Percentiles rank a stretch among this genome's conserved stretches.
Evolutionary conservation across 495 filamentous ascomycete genomes (phyloP).

Genomic region (Baudoinia panamericana): DNA sequence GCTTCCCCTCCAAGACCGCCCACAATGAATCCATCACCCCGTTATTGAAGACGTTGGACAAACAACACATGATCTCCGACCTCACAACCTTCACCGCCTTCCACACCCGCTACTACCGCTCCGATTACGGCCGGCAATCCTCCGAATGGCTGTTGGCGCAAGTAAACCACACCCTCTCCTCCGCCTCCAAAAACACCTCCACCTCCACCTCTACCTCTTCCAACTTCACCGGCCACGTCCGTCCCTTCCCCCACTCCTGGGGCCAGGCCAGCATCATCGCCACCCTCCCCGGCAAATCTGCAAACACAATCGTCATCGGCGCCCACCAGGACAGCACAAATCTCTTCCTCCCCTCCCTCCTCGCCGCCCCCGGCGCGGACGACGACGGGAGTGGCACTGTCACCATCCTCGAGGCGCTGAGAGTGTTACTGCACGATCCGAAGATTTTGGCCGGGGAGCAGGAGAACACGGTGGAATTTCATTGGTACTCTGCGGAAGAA

Average conservation of each 20-base stretch:
- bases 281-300: constrained; percentile 73
- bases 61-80: constrained; percentile 64
- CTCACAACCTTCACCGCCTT: constrained; percentile 67
- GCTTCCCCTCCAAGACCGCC: constrained; percentile 55
- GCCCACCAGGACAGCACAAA: constrained; percentile 82
- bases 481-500: constrained; percentile 91
- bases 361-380: constrained; percentile 64
- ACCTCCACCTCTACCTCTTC: constrained; percentile 51
- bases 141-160: constrained; percentile 74
- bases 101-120: constrained; percentile 85
- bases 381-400: constrained; percentile 67
- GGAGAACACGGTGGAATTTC: constrained; percentile 82
- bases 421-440: constrained; percentile 43
- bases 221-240: constrained; percentile 63
- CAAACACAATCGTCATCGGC: constrained; percentile 69
- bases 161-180: constrained; percentile 56
- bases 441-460: constrained; percentile 41
- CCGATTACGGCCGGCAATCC: constrained; percentile 69
- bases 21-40: constrained; percentile 54
- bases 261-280: constrained; percentile 85
- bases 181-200: constrained; percentile 58
- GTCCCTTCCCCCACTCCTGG: constrained; percentile 73
- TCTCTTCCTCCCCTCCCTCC: constrained; percentile 69
- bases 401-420: constrained; percentile 61
- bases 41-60: constrained; percentile 54